Evolutionary conservation across 495 filamentous ascomycete species (phyloP), one percentile per base, ranked within the genome.

Genomic region (Parathielavia appendiculata): DNA sequence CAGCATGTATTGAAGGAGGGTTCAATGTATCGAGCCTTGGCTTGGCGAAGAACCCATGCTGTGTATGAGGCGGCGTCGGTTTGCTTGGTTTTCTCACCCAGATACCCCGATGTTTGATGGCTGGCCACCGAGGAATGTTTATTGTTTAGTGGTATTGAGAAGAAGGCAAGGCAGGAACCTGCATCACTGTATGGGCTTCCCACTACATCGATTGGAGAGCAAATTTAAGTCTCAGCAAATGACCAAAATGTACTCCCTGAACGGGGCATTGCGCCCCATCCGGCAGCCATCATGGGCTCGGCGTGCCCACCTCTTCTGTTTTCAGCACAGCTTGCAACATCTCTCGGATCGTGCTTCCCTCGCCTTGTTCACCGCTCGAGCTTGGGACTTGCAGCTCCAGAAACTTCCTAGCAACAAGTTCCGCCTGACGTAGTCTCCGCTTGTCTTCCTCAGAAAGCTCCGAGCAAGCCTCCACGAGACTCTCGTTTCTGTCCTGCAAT

Each of bases 401-500:
- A 51, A 72, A 67, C 22, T 54, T 47, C 23, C 58, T 62, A 0
- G 62, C 56, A 14, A 63, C 41, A 9, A 50, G 30, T 43, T 67
- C 62, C 6, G 68, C 63, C 17, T 57, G 5, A 2, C 45, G 22
- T 26, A 66, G 13, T 30, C 35, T 23, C 1, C 49, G 46, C 41
- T 57, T 51, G 14, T 67, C 62, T 26, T 66, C 59, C 22, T 61
- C 61, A 4, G 50, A 50, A 11, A 56, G 32, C 17, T 49, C 46
- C 5, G 51, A 19, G 26, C 35, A 61, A 10, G 46, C 61, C 19
- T 51, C 63, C 10, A 53, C 60, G 4, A 76, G 56, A 14, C 71
- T 66, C 48, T 70, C 67, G 20, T 90, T 88, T 55, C 80, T 81
- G 23, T 82, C 84, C 40, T 83, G 74, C 51, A 95, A 72, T 17